Evolutionary conservation across 2,329 filamentous ascomycete species (phyloP), one percentile per base, ranked within the genome.

Genomic region (Fusarium luffae): DNA sequence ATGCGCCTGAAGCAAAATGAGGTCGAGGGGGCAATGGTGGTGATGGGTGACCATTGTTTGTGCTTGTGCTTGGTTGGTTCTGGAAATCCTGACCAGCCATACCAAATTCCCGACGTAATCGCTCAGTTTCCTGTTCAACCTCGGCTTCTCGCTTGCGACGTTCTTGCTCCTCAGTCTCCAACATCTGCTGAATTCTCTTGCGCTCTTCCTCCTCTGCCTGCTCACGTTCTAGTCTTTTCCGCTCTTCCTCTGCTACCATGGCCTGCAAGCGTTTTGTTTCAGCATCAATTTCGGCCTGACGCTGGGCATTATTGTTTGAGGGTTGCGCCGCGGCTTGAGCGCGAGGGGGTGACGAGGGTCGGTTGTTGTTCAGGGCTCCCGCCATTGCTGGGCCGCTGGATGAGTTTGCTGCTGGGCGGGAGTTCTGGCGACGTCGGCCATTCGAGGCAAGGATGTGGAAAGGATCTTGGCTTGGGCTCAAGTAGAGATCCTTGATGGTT

Each of bases 81-180:
- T 47, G 51, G 32, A 71, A 75, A 42, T 71, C 77, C 74, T 86
- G 84, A 1, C 83, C 83, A 52, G 85, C 79, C 47, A 88, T 83
- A 49, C 92, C 92, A 73, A 93, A 94, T 72, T 90, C 79, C 70
- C 84, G 87, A 23, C 88, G 84, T 37, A 99, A 82, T 3, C 94
- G 86, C 77, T 96, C 93, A 1, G 96, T 98, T 81, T 99, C 95
- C 66, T 86, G 86, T 21, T 94, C 90, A 2, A 94, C 82, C 71
- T 88, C 87, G 12, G 85, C 86, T 32, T 90, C 86, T 61, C 84
- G 80, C 27, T 80, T 85, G 9, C 68, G 74, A 1, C 82, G 85
- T 71, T 92, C 89, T 59, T 84, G 85, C 27, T 91, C 88, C 75
- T 94, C 91, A 44, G 85, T 82, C 50, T 90, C 86, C 7, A 92